A percentile compares a stretch with the other conserved stretches of the same genome.
Conservation (phyloP, 2,329 filamentous ascomycete species). For the Fulvia fulva region DNA sequence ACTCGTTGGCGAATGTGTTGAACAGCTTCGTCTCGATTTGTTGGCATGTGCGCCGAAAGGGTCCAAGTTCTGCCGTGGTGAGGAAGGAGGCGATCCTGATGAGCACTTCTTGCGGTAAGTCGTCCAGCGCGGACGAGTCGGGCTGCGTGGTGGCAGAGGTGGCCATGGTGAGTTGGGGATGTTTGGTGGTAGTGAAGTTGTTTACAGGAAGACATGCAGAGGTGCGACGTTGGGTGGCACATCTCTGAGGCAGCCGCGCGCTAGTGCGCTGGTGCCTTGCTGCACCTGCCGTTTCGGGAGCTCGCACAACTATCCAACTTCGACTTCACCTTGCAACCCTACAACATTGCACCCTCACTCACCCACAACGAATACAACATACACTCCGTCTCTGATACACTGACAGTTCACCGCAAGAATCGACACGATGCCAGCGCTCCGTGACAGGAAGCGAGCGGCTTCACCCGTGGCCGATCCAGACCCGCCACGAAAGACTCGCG, state of each 20-base stretch:
- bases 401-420: not conserved
- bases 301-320: not conserved
- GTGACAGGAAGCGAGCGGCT: slow-evolving; percentile 11
- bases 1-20: slow-evolving; percentile 56
- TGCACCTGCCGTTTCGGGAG: not conserved
- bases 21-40: slow-evolving; percentile 53
- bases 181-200: not conserved
- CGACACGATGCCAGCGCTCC: slow-evolving; percentile 7
- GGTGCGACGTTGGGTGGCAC: not conserved
- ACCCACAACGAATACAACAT: not conserved
- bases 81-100: slow-evolving; percentile 53
- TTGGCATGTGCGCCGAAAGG: slow-evolving; percentile 51
- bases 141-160: not conserved
- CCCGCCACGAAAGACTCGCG: slow-evolving; percentile 10
- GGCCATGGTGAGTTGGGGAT: not conserved
- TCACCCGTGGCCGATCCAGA: slow-evolving; percentile 12
- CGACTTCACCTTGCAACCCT: not conserved
- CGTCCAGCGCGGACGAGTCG: not conserved
- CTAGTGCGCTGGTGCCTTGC: not conserved
- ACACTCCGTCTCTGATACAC: not conserved
- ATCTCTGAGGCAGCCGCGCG: not conserved
- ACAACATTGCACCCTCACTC: not conserved
- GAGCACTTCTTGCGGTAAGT: slow-evolving; percentile 55
- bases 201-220: not conserved
- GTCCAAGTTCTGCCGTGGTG: slow-evolving; percentile 53